phyloP scores from a whole-genome alignment of 1,284 basidiomycete genomes.

The Meripilus lineatus region DNA sequence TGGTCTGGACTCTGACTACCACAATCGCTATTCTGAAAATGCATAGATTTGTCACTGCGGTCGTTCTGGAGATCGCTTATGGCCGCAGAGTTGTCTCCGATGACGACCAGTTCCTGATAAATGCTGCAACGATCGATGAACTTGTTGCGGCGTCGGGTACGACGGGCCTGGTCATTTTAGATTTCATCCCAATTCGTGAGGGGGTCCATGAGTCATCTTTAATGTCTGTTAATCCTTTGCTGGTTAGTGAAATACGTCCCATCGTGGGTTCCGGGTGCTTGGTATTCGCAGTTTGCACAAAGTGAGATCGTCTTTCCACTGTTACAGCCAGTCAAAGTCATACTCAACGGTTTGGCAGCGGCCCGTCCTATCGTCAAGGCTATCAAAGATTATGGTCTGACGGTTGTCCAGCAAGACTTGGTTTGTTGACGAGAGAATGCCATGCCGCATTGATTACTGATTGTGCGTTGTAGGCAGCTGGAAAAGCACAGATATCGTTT shows the following conservation, averaged over 20 bases:
- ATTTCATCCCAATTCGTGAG: not conserved
- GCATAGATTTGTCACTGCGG: not conserved
- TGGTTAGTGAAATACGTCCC: slow-evolving; percentile 18
- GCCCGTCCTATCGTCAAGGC: not conserved
- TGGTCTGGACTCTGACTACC: not conserved
- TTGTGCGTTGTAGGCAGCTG: slow-evolving; percentile 10
- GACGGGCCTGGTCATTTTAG: not conserved
- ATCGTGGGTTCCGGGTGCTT: slow-evolving; percentile 22
- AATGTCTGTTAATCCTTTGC: not conserved
- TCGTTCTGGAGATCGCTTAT: not conserved
- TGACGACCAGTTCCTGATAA: slow-evolving; percentile 13
- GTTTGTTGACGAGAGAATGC: not conserved
- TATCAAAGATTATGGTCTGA: not conserved
- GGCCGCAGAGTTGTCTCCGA: not conserved
- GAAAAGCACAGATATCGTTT: slow-evolving; percentile 15
- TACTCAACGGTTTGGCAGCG: slow-evolving; percentile 14
- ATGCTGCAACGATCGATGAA: not conserved
- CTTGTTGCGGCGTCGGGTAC: not conserved
- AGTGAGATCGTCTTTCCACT: not conserved
- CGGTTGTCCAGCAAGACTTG: not conserved
- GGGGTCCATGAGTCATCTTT: not conserved
- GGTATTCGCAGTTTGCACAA: not conserved
- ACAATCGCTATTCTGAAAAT: not conserved
- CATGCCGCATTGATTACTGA: no score
- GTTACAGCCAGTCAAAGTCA: not conserved